phyloP scores from a whole-genome alignment of 257 asterid species.

The Anisodus tanguticus region DNA sequence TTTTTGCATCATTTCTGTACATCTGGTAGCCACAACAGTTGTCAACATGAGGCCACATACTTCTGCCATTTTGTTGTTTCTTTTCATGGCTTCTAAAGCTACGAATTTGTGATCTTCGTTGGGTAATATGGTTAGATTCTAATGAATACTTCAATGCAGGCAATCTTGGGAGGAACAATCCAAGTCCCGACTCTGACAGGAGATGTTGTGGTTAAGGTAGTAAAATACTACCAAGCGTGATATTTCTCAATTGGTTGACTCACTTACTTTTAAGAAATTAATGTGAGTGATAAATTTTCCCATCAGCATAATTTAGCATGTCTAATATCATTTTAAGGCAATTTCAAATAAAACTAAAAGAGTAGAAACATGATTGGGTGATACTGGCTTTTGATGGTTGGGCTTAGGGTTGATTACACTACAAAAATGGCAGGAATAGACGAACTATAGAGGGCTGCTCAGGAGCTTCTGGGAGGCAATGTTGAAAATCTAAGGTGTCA shows the following conservation, averaged over 20 bases:
- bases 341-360: background rate
- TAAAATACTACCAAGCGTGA: background rate
- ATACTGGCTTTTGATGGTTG: background rate
- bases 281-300: background rate
- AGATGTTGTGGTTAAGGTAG: slow-evolving; percentile 88
- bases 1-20: background rate
- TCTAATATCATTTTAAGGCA: background rate
- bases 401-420: slow-evolving; percentile 5
- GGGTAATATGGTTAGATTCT: slow-evolving; percentile 24
- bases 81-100: background rate
- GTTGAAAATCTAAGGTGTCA: slow-evolving; percentile 4
- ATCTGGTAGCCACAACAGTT: background rate
- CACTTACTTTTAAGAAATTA: background rate
- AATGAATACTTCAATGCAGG: slow-evolving; percentile 56
- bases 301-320: background rate
- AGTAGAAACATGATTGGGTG: background rate
- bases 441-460: background rate
- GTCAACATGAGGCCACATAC: slow-evolving; percentile 3
- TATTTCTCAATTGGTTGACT: background rate
- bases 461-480: background rate
- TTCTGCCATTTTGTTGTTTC: background rate
- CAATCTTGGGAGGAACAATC: slow-evolving; percentile 90
- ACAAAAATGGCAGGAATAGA: slow-evolving; percentile 1
- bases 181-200: slow-evolving; percentile 93
- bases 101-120: background rate